phyloP scores from a whole-genome alignment of 2,329 filamentous ascomycete genomes.

The Colletotrichum sp. region DNA sequence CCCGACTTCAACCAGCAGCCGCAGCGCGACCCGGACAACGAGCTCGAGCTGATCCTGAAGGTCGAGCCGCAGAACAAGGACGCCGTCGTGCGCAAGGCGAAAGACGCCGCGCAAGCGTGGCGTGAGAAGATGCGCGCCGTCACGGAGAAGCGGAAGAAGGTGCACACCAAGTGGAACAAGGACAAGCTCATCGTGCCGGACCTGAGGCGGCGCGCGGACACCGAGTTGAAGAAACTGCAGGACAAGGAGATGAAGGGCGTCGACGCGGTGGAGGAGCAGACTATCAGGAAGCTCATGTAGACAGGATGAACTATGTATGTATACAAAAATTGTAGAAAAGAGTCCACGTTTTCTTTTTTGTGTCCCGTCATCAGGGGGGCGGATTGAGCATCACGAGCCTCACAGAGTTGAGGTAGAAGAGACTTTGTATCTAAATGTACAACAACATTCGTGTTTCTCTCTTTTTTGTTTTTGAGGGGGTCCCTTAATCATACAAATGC shows the following conservation, averaged over 20 bases:
- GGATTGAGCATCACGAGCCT: neutral
- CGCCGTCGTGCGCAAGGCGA: constrained; percentile 46
- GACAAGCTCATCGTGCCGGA: constrained; percentile 48
- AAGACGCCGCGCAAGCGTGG: constrained; percentile 55
- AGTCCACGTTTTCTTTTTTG: neutral
- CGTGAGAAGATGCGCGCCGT: constrained; percentile 52
- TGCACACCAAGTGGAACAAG: constrained; percentile 54
- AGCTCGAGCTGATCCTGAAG: constrained; percentile 60
- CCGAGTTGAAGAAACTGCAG: constrained; percentile 52
- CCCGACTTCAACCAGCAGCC: constrained; percentile 66
- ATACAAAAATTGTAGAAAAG: neutral
- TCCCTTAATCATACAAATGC: constrained; percentile 7
- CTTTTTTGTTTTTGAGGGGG: neutral
- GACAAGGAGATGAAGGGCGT: constrained; percentile 58
- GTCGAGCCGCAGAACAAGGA: constrained; percentile 57
- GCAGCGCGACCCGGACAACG: constrained; percentile 61
- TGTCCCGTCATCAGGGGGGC: neutral
- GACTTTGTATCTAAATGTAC: constrained; percentile 13
- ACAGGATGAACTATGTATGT: neutral
- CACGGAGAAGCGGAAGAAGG: constrained; percentile 51
- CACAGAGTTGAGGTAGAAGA: constrained; percentile 5
- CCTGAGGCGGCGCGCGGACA: constrained; percentile 52
- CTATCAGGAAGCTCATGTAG: constrained; percentile 43
- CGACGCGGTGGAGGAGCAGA: constrained; percentile 53
- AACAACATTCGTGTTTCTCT: neutral